phyloP scores from a whole-genome alignment of 495 filamentous ascomycete genomes.

The Podospora comata region DNA sequence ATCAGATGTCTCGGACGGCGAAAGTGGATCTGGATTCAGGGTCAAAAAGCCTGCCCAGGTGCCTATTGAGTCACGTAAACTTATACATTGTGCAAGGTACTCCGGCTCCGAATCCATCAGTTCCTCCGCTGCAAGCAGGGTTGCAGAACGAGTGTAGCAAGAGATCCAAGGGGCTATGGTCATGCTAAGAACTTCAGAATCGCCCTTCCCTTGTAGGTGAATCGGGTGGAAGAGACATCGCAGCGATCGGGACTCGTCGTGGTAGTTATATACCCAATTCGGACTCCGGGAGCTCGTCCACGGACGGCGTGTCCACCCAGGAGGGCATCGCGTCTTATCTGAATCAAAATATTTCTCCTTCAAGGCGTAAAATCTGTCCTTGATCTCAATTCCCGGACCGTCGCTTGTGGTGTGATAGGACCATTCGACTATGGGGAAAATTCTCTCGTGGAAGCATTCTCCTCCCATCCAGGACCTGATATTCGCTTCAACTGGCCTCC shows the following conservation, averaged over 20 bases:
- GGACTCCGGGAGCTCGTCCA: no score
- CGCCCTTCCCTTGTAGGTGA: neutral
- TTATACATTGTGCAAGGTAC: neutral
- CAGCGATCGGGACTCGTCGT: neutral
- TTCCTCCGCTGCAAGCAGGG: neutral
- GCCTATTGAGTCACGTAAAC: neutral
- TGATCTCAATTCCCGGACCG: neutral
- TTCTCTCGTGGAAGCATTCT: neutral
- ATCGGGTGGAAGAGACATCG: neutral
- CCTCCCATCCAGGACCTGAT: no score
- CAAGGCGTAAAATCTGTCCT: neutral
- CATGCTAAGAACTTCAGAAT: neutral
- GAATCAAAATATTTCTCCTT: neutral
- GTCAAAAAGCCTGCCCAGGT: neutral
- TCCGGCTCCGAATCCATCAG: neutral
- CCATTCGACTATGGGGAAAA: neutral
- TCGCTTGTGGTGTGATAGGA: neutral
- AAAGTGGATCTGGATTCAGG: neutral
- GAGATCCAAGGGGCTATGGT: neutral
- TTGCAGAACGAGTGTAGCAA: neutral
- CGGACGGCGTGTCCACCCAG: neutral
- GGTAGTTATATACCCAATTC: neutral
- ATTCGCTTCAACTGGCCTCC: no score
- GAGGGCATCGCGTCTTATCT: neutral
- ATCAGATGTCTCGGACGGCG: neutral